Percentiles rank a stretch among this genome's conserved stretches.
Conservation (phyloP, 192 early-diverging fungal species). For the Umbelopsis sp. region DNA sequence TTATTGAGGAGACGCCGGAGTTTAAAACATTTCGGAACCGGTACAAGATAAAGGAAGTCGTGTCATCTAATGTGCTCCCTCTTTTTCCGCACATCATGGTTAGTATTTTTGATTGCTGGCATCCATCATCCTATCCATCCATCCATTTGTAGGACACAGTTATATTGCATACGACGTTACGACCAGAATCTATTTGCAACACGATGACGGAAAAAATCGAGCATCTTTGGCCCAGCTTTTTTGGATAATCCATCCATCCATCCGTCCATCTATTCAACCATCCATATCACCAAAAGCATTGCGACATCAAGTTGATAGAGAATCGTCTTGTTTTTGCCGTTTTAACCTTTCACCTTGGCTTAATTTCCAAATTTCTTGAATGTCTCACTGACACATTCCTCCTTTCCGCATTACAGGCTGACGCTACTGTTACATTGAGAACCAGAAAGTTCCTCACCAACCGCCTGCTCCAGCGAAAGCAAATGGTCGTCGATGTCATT, state of each 20-base stretch:
- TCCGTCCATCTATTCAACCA: too few species aligned
- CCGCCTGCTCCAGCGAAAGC: slow-evolving; percentile 95
- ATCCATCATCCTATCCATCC: slow-evolving; percentile 1
- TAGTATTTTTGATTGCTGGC: background rate
- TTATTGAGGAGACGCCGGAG: background rate
- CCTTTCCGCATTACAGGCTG: slow-evolving; percentile 59
- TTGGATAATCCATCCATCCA: too few species aligned
- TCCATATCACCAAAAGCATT: too few species aligned
- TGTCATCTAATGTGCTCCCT: background rate
- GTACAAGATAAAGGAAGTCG: background rate
- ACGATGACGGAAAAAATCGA: too few species aligned
- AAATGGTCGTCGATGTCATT: slow-evolving; percentile 96
- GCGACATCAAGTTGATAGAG: too few species aligned
- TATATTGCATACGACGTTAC: too few species aligned
- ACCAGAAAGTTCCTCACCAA: slow-evolving; percentile 99
- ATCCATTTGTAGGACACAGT: background rate
- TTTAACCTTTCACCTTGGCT: too few species aligned
- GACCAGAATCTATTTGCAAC: too few species aligned
- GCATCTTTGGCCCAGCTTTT: too few species aligned
- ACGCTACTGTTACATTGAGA: slow-evolving; percentile 90
- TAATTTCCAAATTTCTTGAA: background rate
- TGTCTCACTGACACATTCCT: background rate
- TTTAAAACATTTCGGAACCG: background rate
- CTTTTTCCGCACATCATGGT: slow-evolving; percentile 20
- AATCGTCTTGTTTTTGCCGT: too few species aligned